A percentile compares a stretch with the other conserved stretches of the same genome.
These are phyloP conservation scores for Pseudotsuga menziesii DNA, from an alignment of 75 land plant genomes.

Conservation along the genomic window DNA sequence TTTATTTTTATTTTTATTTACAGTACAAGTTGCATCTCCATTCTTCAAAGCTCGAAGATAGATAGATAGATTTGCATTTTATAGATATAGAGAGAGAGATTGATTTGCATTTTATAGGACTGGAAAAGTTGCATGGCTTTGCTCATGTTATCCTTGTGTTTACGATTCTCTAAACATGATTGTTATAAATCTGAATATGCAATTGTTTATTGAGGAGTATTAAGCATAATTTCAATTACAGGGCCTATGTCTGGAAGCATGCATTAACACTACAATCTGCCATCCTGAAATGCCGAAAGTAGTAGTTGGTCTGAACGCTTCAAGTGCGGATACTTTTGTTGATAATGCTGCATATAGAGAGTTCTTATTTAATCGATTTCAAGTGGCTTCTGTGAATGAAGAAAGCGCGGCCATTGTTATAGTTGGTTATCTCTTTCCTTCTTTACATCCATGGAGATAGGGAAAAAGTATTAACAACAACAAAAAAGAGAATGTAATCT, in stretches of 20 bases:
- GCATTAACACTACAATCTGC: conserved; percentile 11
- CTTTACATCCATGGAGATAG: background rate
- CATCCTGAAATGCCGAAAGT: conserved; percentile 19
- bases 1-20: background rate
- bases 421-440: conserved; percentile 3
- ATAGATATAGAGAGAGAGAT: conserved; percentile 6
- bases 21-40: background rate
- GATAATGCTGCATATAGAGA: conserved; percentile 36
- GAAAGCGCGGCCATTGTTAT: conserved; percentile 34
- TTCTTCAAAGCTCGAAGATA: background rate
- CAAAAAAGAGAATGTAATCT: background rate
- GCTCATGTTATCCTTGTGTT: conserved; percentile 39
- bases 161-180: conserved; percentile 3
- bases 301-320: conserved; percentile 19
- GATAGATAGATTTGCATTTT: background rate
- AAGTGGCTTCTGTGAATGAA: conserved; percentile 21
- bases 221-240: conserved; percentile 32
- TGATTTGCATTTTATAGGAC: conserved; percentile 13
- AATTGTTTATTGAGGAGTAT: conserved; percentile 47
- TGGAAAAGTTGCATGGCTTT: conserved; percentile 29
- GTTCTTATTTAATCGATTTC: conserved; percentile 15
- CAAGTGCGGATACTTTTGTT: conserved; percentile 25
- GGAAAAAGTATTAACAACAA: background rate
- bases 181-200: conserved; percentile 25
- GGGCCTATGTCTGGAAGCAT: background rate